Evolutionary conservation across 179 eudicot genomes (phyloP).

Genomic region (Amaranthus tricolor): DNA sequence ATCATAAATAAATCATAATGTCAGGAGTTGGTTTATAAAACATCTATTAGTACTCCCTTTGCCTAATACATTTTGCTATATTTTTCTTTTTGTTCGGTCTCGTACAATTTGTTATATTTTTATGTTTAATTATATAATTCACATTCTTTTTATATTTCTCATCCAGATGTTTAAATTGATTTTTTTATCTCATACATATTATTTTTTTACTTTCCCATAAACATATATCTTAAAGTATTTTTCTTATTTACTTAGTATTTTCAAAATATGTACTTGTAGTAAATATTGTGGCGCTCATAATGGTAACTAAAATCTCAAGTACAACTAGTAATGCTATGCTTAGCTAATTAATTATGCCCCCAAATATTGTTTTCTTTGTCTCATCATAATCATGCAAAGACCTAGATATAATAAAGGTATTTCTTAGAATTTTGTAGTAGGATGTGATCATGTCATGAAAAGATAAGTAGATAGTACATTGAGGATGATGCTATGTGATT

Average conservation of each 20-base stretch:
- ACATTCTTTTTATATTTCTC: too few relatives aligned
- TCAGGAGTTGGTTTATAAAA: slow-evolving; percentile 4
- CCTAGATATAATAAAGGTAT: not conserved
- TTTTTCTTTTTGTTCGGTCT: too few relatives aligned
- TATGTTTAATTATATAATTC: too few relatives aligned
- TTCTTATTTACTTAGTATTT: too few relatives aligned
- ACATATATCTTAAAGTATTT: too few relatives aligned
- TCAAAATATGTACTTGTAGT: not conserved
- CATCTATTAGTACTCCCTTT: too few relatives aligned
- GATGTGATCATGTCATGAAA: not conserved
- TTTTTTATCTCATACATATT: too few relatives aligned
- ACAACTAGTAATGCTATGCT: not conserved
- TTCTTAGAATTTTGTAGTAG: not conserved
- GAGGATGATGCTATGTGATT: not conserved
- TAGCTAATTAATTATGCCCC: slow-evolving; percentile 1
- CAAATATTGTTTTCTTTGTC: slow-evolving; percentile 10
- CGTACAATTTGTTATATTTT: too few relatives aligned
- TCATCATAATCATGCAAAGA: slow-evolving; percentile 14
- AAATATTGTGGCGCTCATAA: not conserved
- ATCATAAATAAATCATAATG: slow-evolving; percentile 11
- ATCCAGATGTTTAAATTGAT: too few relatives aligned
- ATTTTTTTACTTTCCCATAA: too few relatives aligned
- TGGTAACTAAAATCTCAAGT: slow-evolving; percentile 8
- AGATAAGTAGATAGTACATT: not conserved
- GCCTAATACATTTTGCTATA: too few relatives aligned